These are phyloP conservation scores for Alternaria longipes DNA, from an alignment of 2,329 filamentous ascomycete genomes.

Conservation along the genomic window DNA sequence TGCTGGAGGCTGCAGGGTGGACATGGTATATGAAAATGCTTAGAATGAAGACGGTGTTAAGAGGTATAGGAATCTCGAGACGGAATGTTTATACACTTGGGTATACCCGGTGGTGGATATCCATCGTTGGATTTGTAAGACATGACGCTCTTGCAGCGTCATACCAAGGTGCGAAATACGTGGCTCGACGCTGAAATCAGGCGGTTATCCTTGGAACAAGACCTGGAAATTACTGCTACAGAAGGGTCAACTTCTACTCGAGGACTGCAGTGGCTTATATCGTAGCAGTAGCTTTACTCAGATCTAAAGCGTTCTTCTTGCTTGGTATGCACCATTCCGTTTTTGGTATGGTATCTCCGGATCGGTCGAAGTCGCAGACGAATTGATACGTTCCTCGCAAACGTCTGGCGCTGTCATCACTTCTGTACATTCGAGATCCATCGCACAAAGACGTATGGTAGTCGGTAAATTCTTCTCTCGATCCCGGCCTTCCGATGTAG, in stretches of 20 bases:
- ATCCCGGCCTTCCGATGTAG: background rate
- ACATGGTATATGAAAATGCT: no score
- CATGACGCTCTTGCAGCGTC: no score
- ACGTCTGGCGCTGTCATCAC: background rate
- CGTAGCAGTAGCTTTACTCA: background rate
- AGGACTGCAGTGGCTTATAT: background rate
- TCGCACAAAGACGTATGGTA: background rate
- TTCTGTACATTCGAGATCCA: background rate
- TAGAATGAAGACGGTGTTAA: no score
- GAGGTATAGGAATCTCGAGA: no score
- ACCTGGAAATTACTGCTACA: accelerated
- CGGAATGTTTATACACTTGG: no score
- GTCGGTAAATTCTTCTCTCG: background rate
- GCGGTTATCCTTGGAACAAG: accelerated
- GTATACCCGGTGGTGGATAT: no score
- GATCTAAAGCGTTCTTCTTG: background rate
- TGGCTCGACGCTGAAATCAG: no score
- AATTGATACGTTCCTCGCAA: accelerated
- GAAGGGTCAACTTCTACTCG: background rate
- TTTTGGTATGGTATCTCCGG: background rate
- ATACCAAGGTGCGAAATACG: no score
- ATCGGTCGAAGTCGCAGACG: accelerated
- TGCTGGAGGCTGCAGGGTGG: no score
- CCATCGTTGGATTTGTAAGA: no score
- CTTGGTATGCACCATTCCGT: background rate